Percentiles rank a stretch among this genome's conserved stretches.
phyloP scores from a whole-genome alignment of 2,329 filamentous ascomycete genomes.

The Lachnellula arida region DNA sequence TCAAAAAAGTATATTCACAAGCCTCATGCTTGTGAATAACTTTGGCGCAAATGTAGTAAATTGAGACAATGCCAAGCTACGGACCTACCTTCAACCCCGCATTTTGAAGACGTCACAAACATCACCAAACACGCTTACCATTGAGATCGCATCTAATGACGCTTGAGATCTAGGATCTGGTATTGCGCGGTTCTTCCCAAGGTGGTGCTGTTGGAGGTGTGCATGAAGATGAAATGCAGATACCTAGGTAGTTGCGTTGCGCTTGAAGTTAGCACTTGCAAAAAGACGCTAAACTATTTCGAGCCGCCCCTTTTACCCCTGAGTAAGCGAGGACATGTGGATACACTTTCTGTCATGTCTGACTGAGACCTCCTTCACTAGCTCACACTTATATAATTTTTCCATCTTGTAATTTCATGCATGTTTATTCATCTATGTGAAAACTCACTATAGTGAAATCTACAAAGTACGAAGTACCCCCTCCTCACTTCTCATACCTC shows the following conservation, averaged over 20 bases:
- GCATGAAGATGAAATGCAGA: not conserved
- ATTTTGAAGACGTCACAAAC: not conserved
- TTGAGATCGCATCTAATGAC: not conserved
- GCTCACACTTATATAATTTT: not conserved
- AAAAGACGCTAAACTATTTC: not conserved
- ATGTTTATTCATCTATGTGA: not conserved
- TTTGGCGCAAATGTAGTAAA: not conserved
- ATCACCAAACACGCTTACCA: not conserved
- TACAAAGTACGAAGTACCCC: not conserved
- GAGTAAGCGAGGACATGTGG: not conserved
- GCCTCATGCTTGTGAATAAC: not conserved
- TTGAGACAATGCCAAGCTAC: not conserved
- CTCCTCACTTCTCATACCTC: not conserved
- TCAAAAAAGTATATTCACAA: not conserved
- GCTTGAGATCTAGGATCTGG: not conserved
- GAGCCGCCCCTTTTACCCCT: not conserved
- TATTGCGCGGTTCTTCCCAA: not conserved
- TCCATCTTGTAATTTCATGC: not conserved
- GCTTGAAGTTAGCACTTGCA: not conserved
- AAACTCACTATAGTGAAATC: too few species aligned
- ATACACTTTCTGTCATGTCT: not conserved
- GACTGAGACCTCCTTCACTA: not conserved
- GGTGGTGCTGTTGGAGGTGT: not conserved
- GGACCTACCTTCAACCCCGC: not conserved
- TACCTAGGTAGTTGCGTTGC: not conserved